A percentile compares a stretch with the other conserved stretches of the same genome.
These are phyloP conservation scores for Macroventuria anomochaeta DNA, from an alignment of 2,329 filamentous ascomycete species.

Conservation along the genomic window DNA sequence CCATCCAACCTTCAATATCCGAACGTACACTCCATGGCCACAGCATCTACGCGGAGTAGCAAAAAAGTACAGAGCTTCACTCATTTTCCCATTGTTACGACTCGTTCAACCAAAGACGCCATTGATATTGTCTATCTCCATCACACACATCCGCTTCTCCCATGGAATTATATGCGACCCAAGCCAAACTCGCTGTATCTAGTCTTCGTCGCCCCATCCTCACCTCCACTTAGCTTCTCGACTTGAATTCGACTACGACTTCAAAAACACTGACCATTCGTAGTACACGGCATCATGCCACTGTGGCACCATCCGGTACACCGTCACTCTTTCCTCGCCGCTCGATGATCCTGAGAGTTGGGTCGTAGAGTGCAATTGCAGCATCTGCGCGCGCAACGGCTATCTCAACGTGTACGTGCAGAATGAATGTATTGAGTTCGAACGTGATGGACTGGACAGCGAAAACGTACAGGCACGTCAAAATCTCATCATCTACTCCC, in stretches of 20 bases:
- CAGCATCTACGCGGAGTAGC: slow-evolving; percentile 22
- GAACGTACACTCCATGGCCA: neutral
- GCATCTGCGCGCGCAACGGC: slow-evolving; percentile 58
- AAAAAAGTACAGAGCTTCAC: too few relatives aligned
- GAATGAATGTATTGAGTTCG: slow-evolving; percentile 32
- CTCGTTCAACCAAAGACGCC: too few relatives aligned
- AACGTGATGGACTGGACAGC: neutral
- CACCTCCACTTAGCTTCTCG: too few relatives aligned
- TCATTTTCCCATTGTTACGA: too few relatives aligned
- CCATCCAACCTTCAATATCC: slow-evolving; percentile 23
- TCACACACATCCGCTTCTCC: too few relatives aligned
- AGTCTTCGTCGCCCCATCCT: too few relatives aligned
- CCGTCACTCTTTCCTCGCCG: slow-evolving; percentile 58
- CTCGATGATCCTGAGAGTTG: slow-evolving; percentile 53
- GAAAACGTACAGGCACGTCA: neutral
- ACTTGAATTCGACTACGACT: too few relatives aligned
- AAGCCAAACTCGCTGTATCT: too few relatives aligned
- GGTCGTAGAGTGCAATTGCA: slow-evolving; percentile 60
- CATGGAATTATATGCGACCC: too few relatives aligned
- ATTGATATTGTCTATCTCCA: too few relatives aligned
- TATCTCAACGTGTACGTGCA: slow-evolving; percentile 57
- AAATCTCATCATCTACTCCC: too few relatives aligned
- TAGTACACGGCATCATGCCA: slow-evolving; percentile 60
- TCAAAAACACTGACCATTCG: too few relatives aligned
- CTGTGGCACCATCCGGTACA: slow-evolving; percentile 59